Percentiles rank a stretch among this genome's conserved stretches.
These are phyloP conservation scores for Eucalyptus sp. DNA, from an alignment of 345 rosid genomes.

Conservation along the genomic window DNA sequence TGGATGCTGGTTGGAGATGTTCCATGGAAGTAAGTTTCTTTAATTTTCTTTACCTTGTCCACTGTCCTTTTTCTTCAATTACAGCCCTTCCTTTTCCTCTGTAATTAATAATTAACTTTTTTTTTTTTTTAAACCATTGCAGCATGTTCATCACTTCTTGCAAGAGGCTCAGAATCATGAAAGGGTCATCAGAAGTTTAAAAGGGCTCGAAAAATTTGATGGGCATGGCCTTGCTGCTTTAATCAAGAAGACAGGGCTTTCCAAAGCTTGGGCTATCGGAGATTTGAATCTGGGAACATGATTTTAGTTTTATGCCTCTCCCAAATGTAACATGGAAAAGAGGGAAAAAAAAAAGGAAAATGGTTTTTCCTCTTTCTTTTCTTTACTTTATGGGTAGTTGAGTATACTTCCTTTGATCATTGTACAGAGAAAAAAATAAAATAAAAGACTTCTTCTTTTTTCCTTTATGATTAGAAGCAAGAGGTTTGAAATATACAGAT, in stretches of 20 bases:
- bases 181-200: slow-evolving; percentile 34
- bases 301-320: not conserved
- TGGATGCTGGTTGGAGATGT: slow-evolving; percentile 94
- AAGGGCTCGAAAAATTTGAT: not conserved
- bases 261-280: not conserved
- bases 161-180: slow-evolving; percentile 84
- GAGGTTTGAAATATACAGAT: not conserved
- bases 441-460: not conserved
- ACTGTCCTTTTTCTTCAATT: not conserved
- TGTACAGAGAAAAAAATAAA: not conserved
- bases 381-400: not conserved
- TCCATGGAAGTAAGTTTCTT: slow-evolving; percentile 54
- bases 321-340: not conserved
- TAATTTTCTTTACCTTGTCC: not conserved
- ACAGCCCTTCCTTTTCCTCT: not conserved
- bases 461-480: not conserved
- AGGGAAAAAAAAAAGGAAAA: not conserved
- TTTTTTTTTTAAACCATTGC: not conserved
- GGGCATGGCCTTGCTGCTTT: not conserved
- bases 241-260: not conserved
- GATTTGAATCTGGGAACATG: not conserved
- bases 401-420: not conserved
- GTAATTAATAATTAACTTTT: not conserved
- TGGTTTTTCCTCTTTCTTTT: not conserved
- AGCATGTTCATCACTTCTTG: slow-evolving; percentile 86